Evolutionary conservation across 176 grass and related monocot species (phyloP), one percentile per base, ranked within the genome.

Genomic region (Oryza meridionalis): DNA sequence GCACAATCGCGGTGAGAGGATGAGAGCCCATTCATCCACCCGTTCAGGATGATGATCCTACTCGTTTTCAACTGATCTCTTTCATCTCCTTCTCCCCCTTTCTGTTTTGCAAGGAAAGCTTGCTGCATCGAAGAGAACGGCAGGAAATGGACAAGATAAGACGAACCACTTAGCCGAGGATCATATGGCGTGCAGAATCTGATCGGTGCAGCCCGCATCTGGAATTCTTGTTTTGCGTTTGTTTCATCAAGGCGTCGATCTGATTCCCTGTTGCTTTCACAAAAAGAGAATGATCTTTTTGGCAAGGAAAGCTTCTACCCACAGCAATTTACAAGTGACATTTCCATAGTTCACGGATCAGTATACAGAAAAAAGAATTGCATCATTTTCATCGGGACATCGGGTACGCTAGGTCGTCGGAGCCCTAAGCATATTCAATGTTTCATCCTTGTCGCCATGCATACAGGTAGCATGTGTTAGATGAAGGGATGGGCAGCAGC

Each of bases 391-490:
- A 58, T 58, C 51, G 51, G 50, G 51, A 49, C 72, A 14, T 76
- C 47, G 4, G 40, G 9, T 2, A 17, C 29, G 64, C 12, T 69
- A 69, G 71, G 24, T n/a, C 37, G 27, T 82, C 35, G 11, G 11
- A 24, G 43, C 17, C 75, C 66, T 33, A 61, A 13, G 12, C 12
- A 26, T 61, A 44, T 77, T 4, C 7, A 61, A 12, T 26, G 15
- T 8, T 58, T 5, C 38, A 63, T 17, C 38, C 21, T 49, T 76
- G 77, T 81, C 70, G 64, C 50, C 70, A 62, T 47, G 7, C 43
- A n/a, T 47, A 4, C 43, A n/a, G 53, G 55, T 77, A 50, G 65
- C 77, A 81, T 81, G 77, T 89, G 70, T 50, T 82, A 63, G 78
- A 68, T 70, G 78, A 58, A 32, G 46, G 6, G 62, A 49, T 43